These are phyloP conservation scores for Triadica sebifera DNA, from an alignment of 345 rosid species.

Conservation along the genomic window DNA sequence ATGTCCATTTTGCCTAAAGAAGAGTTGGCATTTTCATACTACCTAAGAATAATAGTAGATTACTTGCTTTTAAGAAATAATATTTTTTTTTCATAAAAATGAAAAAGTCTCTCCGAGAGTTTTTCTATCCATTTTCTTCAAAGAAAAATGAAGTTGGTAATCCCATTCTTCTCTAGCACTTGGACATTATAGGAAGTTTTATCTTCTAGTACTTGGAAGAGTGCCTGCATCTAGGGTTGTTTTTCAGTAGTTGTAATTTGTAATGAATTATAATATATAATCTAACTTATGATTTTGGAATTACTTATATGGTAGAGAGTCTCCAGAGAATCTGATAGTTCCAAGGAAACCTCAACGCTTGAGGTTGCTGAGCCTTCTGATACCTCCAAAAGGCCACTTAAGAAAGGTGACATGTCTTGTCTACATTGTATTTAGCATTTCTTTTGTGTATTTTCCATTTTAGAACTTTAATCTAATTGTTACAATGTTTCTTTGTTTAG, in stretches of 20 bases:
- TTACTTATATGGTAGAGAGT: constrained; percentile 50
- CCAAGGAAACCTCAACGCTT: constrained; percentile 48
- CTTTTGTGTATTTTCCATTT: neutral
- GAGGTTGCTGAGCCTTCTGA: constrained; percentile 53
- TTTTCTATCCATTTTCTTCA: neutral
- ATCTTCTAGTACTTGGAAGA: neutral
- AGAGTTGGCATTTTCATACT: neutral
- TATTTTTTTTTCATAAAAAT: too few relatives aligned
- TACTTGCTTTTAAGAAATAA: too few relatives aligned
- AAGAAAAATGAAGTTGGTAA: neutral
- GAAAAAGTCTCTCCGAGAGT: too few relatives aligned
- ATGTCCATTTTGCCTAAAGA: neutral
- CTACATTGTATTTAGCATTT: neutral
- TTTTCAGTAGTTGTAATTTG: neutral
- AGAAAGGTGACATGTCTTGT: constrained; percentile 54
- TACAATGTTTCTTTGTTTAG: neutral
- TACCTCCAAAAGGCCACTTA: constrained; percentile 52
- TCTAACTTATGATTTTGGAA: constrained; percentile 19
- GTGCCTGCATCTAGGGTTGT: neutral
- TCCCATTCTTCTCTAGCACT: neutral
- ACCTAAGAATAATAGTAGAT: neutral
- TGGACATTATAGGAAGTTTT: neutral
- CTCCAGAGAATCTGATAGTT: constrained; percentile 55
- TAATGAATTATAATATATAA: neutral
- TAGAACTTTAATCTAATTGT: neutral